Evolutionary conservation across 345 rosid species (phyloP).

Genomic region (Pugionium cornutum): DNA sequence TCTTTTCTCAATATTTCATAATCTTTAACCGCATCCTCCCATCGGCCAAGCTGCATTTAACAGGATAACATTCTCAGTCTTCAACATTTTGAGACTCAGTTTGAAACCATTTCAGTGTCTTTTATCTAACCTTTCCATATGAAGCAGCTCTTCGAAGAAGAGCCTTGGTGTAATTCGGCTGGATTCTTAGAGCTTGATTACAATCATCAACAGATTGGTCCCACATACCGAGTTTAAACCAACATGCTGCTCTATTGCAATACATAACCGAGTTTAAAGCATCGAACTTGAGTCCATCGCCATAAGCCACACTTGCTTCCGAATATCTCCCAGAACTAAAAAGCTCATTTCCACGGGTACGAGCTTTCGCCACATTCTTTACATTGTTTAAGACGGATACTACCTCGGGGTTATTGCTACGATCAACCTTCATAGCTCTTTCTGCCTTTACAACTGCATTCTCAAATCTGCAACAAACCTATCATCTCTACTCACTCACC

Average conservation of each 20-base stretch:
- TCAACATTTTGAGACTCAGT: background rate
- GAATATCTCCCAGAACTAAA: constrained; percentile 69
- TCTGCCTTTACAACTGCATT: constrained; percentile 78
- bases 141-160: constrained; percentile 94
- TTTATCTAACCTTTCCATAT: constrained; percentile 67
- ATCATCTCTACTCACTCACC: constrained; percentile 49
- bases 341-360: constrained; percentile 76
- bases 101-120: background rate
- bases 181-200: constrained; percentile 76
- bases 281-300: constrained; percentile 82
- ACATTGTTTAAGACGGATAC: constrained; percentile 61
- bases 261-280: constrained; percentile 75
- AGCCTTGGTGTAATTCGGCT: constrained; percentile 80
- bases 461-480: constrained; percentile 86
- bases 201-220: constrained; percentile 88
- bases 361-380: constrained; percentile 69
- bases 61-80: constrained; percentile 19
- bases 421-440: constrained; percentile 67
- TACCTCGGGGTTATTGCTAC: constrained; percentile 55
- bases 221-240: constrained; percentile 90
- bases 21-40: constrained; percentile 87
- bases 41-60: constrained; percentile 47
- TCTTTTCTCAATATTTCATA: constrained; percentile 77
- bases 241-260: constrained; percentile 96
- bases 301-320: constrained; percentile 90